Base-by-base conservation (phyloP, 805 yeast species). In the Ascoidea tarda region DNA sequence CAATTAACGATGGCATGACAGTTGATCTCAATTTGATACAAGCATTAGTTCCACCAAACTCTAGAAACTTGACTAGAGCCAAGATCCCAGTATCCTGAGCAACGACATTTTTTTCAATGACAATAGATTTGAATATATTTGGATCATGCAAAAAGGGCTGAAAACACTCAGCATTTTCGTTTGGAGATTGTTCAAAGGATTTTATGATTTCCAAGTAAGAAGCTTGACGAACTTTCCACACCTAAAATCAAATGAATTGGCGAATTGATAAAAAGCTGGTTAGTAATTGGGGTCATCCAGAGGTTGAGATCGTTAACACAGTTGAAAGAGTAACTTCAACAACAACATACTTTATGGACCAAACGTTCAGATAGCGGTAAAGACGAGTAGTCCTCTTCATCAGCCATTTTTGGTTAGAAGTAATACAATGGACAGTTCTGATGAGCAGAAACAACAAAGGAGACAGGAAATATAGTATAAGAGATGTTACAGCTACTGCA, bases 31-130 rank as follows among this genome's bases (percentile, higher is more conserved):
- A 60, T 56, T 66, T 70, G 5, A 64, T 47, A 49, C 75, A 69
- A 4, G 63, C 73, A 1, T 62, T 59, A 0, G 76, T 53, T 0
- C 82, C 83, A 1, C 86, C 85, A 60, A 65, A 75, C 59, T 78
- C 76, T 47, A 85, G 66, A 59, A 78, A 76, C 5, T 78, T 72
- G 12, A 67, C 66, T 5, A 87, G 64, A 6, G 85, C 74, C 3
- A 68, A 63, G 21, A 88, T 69, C 5, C 87, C 98, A 1, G 83
- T 70, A 61, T 93, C 98, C 58, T 89, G 96, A 0, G 98, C 96
- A 16, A 84, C 93, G 16, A 89, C 96, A 63, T 93, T 93, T 38
- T 83, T 65, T 63, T 93, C 99, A 2, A 78, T 72, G 6, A 85
- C 81, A 46, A 82, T 74, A 58, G 72, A 71, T 58, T 77, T 80